Evolutionary conservation across 1,139 yeast species (phyloP).

Genomic region (Saccharomycopsis phalli): DNA sequence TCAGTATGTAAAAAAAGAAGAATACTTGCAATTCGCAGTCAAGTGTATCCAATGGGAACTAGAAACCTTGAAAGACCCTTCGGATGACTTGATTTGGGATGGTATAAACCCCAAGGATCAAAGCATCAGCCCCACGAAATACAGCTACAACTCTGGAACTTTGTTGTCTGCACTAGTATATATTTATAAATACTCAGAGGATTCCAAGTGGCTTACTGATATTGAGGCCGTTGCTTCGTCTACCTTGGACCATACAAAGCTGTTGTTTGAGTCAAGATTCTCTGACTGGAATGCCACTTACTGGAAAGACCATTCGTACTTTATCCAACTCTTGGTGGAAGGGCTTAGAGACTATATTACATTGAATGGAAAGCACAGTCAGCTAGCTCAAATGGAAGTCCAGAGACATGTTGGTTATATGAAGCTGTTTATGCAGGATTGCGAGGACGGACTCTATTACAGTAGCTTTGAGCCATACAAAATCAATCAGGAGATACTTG

Average conservation of each 20-base stretch:
- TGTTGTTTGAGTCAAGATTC: not conserved
- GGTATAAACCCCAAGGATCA: conserved; percentile 46
- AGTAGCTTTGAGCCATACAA: conserved; percentile 55
- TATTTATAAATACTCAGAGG: conserved; percentile 44
- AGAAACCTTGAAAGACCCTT: conserved; percentile 41
- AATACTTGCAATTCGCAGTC: conserved; percentile 3
- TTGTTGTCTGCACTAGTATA: conserved; percentile 48
- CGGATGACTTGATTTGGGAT: conserved; percentile 51
- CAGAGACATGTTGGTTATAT: conserved; percentile 44
- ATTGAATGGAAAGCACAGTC: not conserved
- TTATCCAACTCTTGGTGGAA: conserved; percentile 56
- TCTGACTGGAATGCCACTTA: conserved; percentile 33
- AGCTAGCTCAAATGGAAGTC: conserved; percentile 28
- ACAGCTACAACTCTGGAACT: conserved; percentile 67
- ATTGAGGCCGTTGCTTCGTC: conserved; percentile 30
- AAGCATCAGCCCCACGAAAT: conserved; percentile 32
- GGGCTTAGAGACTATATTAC: conserved; percentile 59
- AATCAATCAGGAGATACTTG: conserved; percentile 34
- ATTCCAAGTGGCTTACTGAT: conserved; percentile 43
- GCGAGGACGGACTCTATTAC: conserved; percentile 50
- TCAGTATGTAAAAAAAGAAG: not conserved
- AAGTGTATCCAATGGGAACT: conserved; percentile 29
- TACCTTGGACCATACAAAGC: conserved; percentile 1
- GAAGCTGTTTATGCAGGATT: conserved; percentile 50
- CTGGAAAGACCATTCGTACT: conserved; percentile 60